Percentiles rank a stretch among this genome's conserved stretches.
Conservation (phyloP, 208 protist species). For the Angomonas ambiguus region DNA sequence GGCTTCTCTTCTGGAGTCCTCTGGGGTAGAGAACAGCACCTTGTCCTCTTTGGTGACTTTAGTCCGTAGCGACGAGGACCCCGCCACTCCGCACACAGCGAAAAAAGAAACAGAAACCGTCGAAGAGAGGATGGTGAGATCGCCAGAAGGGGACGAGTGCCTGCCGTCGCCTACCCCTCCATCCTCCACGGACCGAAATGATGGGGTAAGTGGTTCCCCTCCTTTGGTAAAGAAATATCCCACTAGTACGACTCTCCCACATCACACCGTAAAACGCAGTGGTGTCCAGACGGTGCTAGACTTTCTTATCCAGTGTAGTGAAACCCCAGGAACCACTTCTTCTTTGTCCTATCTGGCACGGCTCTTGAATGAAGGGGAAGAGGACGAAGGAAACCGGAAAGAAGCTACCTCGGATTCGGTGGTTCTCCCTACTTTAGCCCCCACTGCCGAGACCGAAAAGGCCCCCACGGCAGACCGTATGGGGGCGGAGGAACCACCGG, state of each 20-base stretch:
- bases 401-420: too few relatives aligned
- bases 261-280: too few relatives aligned
- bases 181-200: not conserved
- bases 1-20: too few relatives aligned
- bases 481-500: too few relatives aligned
- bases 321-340: constrained; percentile 11
- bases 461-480: too few relatives aligned
- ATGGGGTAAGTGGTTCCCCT: not conserved
- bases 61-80: not conserved
- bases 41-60: not conserved
- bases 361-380: too few relatives aligned
- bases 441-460: not conserved
- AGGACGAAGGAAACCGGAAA: too few relatives aligned
- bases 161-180: not conserved
- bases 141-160: not conserved
- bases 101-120: too few relatives aligned
- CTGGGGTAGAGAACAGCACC: not conserved
- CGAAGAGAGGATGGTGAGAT: too few relatives aligned
- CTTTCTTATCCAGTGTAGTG: constrained; percentile 21
- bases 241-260: too few relatives aligned
- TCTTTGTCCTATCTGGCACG: constrained; percentile 12
- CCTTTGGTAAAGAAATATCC: too few relatives aligned
- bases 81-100: too few relatives aligned
- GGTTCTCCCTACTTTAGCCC: not conserved
- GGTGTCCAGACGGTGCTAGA: constrained; percentile 25